phyloP scores from a whole-genome alignment of 2,329 filamentous ascomycete species.

The Atkinsonella texensis region DNA sequence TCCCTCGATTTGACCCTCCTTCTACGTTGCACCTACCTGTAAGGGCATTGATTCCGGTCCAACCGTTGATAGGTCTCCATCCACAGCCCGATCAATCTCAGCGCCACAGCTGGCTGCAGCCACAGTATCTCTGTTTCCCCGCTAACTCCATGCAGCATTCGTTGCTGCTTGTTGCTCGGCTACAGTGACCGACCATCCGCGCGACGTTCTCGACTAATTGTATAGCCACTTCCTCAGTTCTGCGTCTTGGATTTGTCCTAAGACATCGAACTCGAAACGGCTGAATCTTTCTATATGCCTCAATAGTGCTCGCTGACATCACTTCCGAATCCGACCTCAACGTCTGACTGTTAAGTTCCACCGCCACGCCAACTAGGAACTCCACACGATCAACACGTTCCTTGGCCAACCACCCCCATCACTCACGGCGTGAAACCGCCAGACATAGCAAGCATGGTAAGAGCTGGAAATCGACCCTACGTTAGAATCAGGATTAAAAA shows the following conservation, averaged over 20 bases:
- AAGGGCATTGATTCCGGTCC: too few species aligned
- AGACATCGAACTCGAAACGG: neutral
- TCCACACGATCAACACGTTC: slow-evolving; percentile 7
- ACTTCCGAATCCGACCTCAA: neutral
- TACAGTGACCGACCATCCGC: neutral
- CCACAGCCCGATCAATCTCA: too few species aligned
- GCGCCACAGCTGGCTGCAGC: slow-evolving; percentile 9
- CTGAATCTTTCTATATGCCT: neutral
- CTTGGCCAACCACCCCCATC: slow-evolving; percentile 12
- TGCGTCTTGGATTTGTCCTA: neutral
- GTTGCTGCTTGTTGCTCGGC: slow-evolving; percentile 14
- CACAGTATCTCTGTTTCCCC: slow-evolving; percentile 5
- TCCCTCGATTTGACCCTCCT: too few species aligned
- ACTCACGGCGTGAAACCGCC: neutral
- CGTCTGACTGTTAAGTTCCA: neutral
- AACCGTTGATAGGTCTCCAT: too few species aligned
- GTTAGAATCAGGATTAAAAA: slow-evolving; percentile 12
- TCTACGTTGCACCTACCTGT: too few species aligned
- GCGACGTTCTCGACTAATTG: neutral
- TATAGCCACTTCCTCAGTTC: neutral
- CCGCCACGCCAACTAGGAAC: neutral
- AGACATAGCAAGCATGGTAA: slow-evolving; percentile 18
- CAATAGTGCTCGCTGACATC: neutral
- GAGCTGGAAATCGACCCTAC: slow-evolving; percentile 7
- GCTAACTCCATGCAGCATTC: slow-evolving; percentile 13